Conservation (phyloP, 768 basidiomycete genomes). For the Gloeopeniophorella convolvens region DNA sequence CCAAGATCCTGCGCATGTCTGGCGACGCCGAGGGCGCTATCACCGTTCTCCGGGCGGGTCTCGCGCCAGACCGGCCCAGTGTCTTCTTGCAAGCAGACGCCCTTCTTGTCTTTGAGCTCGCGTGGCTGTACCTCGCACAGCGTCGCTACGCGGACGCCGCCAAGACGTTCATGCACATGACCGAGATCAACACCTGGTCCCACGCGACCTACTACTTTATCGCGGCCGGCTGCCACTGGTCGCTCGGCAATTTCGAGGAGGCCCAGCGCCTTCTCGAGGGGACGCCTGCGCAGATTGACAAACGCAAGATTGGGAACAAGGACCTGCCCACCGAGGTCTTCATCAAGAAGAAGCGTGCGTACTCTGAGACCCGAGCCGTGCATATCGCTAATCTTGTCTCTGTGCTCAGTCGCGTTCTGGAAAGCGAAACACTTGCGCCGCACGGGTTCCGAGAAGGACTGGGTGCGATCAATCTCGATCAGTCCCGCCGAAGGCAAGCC, state of each 20-base stretch:
- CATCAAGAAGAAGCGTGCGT: constrained; percentile 69
- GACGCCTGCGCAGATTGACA: constrained; percentile 54
- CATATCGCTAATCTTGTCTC: not conserved
- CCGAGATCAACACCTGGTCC: constrained; percentile 64
- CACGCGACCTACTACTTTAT: constrained; percentile 77
- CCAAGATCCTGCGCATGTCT: constrained; percentile 70
- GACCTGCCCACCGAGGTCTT: constrained; percentile 70
- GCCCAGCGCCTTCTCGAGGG: constrained; percentile 56
- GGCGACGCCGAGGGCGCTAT: constrained; percentile 62
- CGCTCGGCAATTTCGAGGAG: constrained; percentile 45
- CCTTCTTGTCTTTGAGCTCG: constrained; percentile 67
- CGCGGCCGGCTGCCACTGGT: constrained; percentile 67
- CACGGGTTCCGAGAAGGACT: constrained; percentile 47
- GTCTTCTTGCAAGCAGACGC: constrained; percentile 69
- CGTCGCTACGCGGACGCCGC: constrained; percentile 62
- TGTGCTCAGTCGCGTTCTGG: constrained; percentile 59
- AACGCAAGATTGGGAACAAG: constrained; percentile 58
- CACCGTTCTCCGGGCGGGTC: constrained; percentile 47
- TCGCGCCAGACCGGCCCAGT: constrained; percentile 45
- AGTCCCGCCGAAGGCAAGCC: constrained; percentile 64
- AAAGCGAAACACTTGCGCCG: constrained; percentile 55
- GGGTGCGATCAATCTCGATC: constrained; percentile 51
- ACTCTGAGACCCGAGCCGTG: not conserved
- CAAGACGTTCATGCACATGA: constrained; percentile 56
- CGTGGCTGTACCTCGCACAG: constrained; percentile 65